phyloP scores from a whole-genome alignment of 1,284 basidiomycete species.

The Ganoderma lucidum region DNA sequence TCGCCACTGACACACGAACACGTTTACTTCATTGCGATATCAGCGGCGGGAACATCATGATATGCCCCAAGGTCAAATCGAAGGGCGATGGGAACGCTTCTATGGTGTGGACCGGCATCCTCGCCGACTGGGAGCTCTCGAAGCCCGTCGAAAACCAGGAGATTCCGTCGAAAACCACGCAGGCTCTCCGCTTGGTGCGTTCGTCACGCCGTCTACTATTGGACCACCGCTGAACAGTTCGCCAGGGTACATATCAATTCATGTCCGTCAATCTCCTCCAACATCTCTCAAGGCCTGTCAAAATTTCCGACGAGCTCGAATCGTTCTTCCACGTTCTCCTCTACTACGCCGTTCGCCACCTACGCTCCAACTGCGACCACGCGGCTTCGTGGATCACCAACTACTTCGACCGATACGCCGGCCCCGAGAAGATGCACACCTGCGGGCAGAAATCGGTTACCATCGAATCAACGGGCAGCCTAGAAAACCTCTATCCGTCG shows the following conservation, averaged over 20 bases:
- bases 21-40: slow-evolving; percentile 1
- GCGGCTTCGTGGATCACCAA: background rate
- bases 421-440: background rate
- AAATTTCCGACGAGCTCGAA: slow-evolving; percentile 18
- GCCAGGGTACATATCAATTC: background rate
- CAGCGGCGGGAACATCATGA: background rate
- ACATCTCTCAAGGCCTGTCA: background rate
- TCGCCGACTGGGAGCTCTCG: background rate
- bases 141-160: background rate
- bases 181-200: background rate
- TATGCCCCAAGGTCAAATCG: background rate
- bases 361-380: background rate
- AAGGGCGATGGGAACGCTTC: background rate
- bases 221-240: background rate
- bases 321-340: slow-evolving; percentile 22
- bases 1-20: background rate
- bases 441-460: background rate
- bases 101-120: background rate
- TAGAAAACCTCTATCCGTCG: background rate
- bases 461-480: background rate
- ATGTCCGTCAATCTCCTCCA: slow-evolving; percentile 9
- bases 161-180: background rate
- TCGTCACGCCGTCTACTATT: background rate
- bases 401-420: background rate
- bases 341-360: slow-evolving; percentile 16